Conservation (phyloP, 1,139 yeast genomes). For the Pichia sp. region DNA sequence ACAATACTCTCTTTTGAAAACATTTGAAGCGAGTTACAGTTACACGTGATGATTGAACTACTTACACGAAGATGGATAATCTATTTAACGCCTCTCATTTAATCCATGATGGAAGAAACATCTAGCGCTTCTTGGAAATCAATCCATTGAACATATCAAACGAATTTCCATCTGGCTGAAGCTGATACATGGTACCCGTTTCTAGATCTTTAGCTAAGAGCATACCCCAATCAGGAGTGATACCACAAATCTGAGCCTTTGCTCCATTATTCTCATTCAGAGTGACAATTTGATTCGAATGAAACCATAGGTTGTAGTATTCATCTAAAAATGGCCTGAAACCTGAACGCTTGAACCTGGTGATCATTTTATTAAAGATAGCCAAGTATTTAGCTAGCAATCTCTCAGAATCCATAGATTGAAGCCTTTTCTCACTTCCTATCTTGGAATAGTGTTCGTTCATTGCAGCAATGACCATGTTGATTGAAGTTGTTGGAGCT, state of each 20-base stretch:
- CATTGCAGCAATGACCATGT: constrained; percentile 53
- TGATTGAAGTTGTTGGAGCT: constrained; percentile 91
- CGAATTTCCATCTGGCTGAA: constrained; percentile 97
- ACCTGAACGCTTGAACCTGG: constrained; percentile 56
- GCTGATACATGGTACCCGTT: constrained; percentile 52
- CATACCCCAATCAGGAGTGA: constrained; percentile 78
- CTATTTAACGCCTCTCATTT: too few relatives aligned
- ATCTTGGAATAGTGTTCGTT: constrained; percentile 37
- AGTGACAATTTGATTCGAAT: constrained; percentile 56
- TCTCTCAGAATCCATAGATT: constrained; percentile 40
- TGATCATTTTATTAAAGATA: constrained; percentile 55
- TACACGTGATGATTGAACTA: too few relatives aligned
- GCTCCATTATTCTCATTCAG: constrained; percentile 38
- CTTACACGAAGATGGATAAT: too few relatives aligned
- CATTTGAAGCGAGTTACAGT: too few relatives aligned
- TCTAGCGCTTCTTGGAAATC: constrained; percentile 59
- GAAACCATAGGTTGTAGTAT: constrained; percentile 86
- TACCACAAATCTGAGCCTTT: constrained; percentile 67
- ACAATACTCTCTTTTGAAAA: too few relatives aligned
- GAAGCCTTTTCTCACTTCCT: constrained; percentile 30
- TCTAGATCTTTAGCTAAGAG: constrained; percentile 65
- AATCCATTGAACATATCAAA: constrained; percentile 92
- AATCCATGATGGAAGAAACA: too few relatives aligned
- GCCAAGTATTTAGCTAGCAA: constrained; percentile 65
- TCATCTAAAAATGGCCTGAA: constrained; percentile 60